Base-by-base conservation (phyloP, 2,329 filamentous ascomycete genomes). In the Claviceps monticola region DNA sequence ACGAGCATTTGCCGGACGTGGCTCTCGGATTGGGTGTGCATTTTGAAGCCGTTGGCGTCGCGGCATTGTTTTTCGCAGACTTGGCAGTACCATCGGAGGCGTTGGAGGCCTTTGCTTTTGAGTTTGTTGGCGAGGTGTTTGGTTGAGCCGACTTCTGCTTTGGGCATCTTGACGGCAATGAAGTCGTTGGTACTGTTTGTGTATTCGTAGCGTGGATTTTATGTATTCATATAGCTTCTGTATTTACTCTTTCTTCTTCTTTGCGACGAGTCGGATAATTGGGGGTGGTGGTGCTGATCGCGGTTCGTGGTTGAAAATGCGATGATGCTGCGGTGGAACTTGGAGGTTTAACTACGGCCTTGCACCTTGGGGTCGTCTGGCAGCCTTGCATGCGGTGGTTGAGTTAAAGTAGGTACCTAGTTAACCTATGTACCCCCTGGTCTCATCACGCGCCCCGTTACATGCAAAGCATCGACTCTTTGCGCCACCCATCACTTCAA, bases 1-100 rank as follows among this genome's bases (percentile, higher is more conserved):
- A 90, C 67, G 44, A 91, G 74, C 66, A 97, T 94, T 58, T 90
- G 82, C n/a, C 91, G 83, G 42, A 95, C 86, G 63, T 96, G 91
- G 47, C 80, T 82, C 68, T 95, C 88, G 56, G 81, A 86, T 61
- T 88, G 81, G 1, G 84, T 84, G 69, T 97, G 91, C 72, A 87
- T 87, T 68, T 90, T 90, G 71, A 90, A 95, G 26, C 84, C 90
- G 69, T 97, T 96, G 59, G 90, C 87, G 64, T 95, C 89, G 54
- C 86, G 77, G 43, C 64, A 68, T 52, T 70, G 66, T 54, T 71
- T 67, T 63, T 88, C 78, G 71, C 90, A 96, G 5, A 85, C 80
- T 64, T 86, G 81, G 56, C 90, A 96, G 71, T 90, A 97, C 86
- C 88, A 98, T 65, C 91, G 80, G 51, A 98, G 74, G 6, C 91